Evolutionary conservation across 2,329 filamentous ascomycete genomes (phyloP), one percentile per base, ranked within the genome.

Genomic region (Fusarium sp.): DNA sequence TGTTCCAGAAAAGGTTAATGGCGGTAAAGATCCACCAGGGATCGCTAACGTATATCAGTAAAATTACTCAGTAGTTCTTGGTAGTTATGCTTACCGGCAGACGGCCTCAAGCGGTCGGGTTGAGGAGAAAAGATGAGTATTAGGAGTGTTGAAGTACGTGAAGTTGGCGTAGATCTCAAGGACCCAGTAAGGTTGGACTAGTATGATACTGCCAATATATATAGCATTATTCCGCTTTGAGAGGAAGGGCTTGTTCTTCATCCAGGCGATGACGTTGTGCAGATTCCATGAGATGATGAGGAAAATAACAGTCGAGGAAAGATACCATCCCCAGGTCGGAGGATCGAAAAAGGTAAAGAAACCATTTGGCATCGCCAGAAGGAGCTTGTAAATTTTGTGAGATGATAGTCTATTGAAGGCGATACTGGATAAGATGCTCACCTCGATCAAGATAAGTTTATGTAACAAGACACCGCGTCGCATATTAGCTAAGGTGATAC

Each of bases 1-100:
- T 91, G 51, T 90, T 89, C 83, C 87, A 91, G 78, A 92, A 88
- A 8, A 93, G 83, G 28, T 85, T 88, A 68, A 86, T 75, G 4
- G 87, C 88, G 0, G 90, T 91, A 72, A 90, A 90, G 24, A 92
- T 86, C 90, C 90, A 92, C 90, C 90, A 92, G 0, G 90, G 90
- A 72, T 92, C 90, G 15, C 87, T 87, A 38, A 15, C 3, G 10
- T 5, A 8, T 1, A 15, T 70, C 10, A 66, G 45, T 26, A 11
- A 12, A 13, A 3, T 8, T 10, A 1, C 15, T 2, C 26, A 54
- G 10, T 8, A 20, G 47, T 12, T n/a, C 15, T 15, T 14, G 17
- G 6, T 24, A 24, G 26, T 13, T 2, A 24, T 13, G 5, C 80
- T 68, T 79, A 87, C 85, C 89, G 85, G 75, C 89, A 90, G 2